Evolutionary conservation across 495 filamentous ascomycete species (phyloP).

Genomic region (Lasiosphaeriaceae sp.): DNA sequence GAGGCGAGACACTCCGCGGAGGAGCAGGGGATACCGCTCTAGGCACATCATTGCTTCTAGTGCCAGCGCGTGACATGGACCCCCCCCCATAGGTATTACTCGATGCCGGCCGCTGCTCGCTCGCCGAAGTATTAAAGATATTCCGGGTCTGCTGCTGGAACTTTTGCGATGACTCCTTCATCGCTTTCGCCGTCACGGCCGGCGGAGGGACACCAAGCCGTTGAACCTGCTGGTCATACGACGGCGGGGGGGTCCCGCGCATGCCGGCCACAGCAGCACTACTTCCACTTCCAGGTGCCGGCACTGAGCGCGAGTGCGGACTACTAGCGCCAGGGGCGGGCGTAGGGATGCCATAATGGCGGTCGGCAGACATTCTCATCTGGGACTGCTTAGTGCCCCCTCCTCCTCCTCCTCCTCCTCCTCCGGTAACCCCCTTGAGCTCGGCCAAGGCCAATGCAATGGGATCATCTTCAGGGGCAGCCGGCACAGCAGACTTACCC

Average conservation of each 20-base stretch:
- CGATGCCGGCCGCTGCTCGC: conserved; percentile 48
- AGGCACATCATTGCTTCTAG: conserved; percentile 45
- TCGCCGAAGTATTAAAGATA: conserved; percentile 55
- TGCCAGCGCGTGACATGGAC: conserved; percentile 38
- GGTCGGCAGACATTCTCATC: conserved; percentile 82
- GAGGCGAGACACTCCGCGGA: conserved; percentile 49
- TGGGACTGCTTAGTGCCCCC: conserved; percentile 57
- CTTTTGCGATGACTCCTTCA: conserved; percentile 87
- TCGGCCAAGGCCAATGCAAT: conserved; percentile 92
- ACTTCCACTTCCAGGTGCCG: conserved; percentile 47
- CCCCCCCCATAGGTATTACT: conserved; percentile 16
- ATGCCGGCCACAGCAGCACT: conserved; percentile 46
- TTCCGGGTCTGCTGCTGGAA: conserved; percentile 79
- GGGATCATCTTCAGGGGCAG: conserved; percentile 56
- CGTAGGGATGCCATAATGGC: conserved; percentile 85
- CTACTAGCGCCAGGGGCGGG: conserved; percentile 58
- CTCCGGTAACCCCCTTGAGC: conserved; percentile 67
- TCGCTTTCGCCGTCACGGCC: conserved; percentile 84
- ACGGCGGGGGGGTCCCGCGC: conserved; percentile 75
- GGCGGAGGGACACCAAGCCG: conserved; percentile 86
- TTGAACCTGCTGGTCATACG: conserved; percentile 71
- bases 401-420: conserved; percentile 25
- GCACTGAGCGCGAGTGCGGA: conserved; percentile 29
- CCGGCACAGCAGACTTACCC: conserved; percentile 30
- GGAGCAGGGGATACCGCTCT: conserved; percentile 49